Evolutionary conservation across 2,329 filamentous ascomycete species (phyloP), one percentile per base, ranked within the genome.

Genomic region (Alternaria arbusti): DNA sequence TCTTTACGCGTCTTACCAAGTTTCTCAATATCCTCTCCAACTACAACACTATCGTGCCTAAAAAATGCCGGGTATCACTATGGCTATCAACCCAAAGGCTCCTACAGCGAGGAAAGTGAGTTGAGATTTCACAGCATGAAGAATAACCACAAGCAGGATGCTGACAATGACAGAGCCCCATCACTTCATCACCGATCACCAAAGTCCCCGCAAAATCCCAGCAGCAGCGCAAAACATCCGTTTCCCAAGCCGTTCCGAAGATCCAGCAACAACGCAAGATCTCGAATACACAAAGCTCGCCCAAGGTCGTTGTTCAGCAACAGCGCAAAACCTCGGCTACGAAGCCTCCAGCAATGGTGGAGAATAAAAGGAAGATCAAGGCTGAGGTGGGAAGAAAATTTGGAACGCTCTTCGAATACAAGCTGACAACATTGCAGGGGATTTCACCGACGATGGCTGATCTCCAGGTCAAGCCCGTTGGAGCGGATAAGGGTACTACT

Each of bases 31-130:
- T 25, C 3, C 15, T 7, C 15, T 52, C 36, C 11, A 13, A 22
- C 23, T 5, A 23, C 36, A 13, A 30, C 25, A 2, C 13, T 5
- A 28, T 13, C 15, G 20, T 15, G 11, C 9, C n/a, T 0, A 28
- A 6, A 25, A n/a, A 5, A 47, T 40, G 26, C 15, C 28, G 1
- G 28, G 15, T 40, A 1, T 7, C 22, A 17, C 22, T 9, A 63
- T 66, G 58, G 43, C 47, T 10, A 22, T 46, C 23, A 54, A 46
- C 23, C 57, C 64, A 6, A 56, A 54, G 7, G 59, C 60, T 1
- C 61, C 63, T 13, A 61, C 54, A 17, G 67, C 61, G n/a, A 57
- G 59, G 7, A 67, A 67, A 40, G 64, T 66, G 59, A 30, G 45
- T 26, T 11, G n/a, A 22, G 13, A 1, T 17, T 3, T 5, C 11